phyloP scores from a whole-genome alignment of 2,329 filamentous ascomycete genomes.

The Lasiodiplodia theobromae region DNA sequence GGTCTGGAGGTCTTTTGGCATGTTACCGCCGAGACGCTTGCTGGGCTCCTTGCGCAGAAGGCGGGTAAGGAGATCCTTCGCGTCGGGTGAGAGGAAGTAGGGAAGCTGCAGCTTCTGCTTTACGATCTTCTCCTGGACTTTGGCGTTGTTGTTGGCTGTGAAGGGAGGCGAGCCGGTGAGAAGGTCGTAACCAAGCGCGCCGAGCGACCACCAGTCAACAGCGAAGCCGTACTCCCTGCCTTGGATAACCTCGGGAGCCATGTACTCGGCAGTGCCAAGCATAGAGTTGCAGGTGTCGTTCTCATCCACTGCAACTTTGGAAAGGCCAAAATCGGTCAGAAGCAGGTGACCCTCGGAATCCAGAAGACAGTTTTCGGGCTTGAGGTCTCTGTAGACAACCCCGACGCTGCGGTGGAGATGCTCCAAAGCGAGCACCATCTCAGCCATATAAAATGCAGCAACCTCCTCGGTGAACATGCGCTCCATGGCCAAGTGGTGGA shows the following conservation, averaged over 20 bases:
- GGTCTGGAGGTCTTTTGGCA: constrained; percentile 83
- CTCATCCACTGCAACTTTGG: constrained; percentile 86
- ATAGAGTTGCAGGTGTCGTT: constrained; percentile 82
- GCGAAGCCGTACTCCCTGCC: constrained; percentile 90
- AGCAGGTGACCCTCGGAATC: constrained; percentile 91
- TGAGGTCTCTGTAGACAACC: constrained; percentile 95
- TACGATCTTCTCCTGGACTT: constrained; percentile 94
- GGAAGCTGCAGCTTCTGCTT: constrained; percentile 89
- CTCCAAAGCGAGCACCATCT: constrained; percentile 93
- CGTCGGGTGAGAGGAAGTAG: constrained; percentile 89
- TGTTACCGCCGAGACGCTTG: constrained; percentile 86
- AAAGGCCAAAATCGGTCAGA: constrained; percentile 94
- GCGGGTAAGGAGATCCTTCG: constrained; percentile 90
- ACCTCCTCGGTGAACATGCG: constrained; percentile 93
- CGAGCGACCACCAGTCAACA: constrained; percentile 99
- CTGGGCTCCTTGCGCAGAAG: constrained; percentile 89
- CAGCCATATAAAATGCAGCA: constrained; percentile 97
- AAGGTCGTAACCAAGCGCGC: constrained; percentile 88
- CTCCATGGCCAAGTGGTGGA: constrained; percentile 91
- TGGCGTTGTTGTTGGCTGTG: constrained; percentile 86
- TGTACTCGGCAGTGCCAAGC: constrained; percentile 96
- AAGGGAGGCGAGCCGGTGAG: constrained; percentile 94
- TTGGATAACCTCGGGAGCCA: constrained; percentile 93
- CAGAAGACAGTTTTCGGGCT: constrained; percentile 96
- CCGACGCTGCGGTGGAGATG: constrained; percentile 92